Conservation (phyloP, 1,284 basidiomycete species). For the Amylostereum areolatum region DNA sequence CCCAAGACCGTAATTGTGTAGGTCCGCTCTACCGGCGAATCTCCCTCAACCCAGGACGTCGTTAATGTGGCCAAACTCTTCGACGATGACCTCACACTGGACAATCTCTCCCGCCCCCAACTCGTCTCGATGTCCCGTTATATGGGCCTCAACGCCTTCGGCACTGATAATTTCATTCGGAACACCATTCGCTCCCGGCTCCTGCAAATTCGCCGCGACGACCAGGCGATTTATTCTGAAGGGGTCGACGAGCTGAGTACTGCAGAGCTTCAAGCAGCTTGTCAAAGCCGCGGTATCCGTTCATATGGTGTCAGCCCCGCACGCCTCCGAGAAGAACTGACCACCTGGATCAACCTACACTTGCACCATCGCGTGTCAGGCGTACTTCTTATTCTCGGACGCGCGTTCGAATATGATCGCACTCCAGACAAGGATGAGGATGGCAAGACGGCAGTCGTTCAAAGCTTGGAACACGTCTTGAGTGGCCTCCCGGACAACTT, state of each 20-base stretch:
- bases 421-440: constrained; percentile 69
- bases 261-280: constrained; percentile 87
- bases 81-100: constrained; percentile 95
- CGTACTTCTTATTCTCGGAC: constrained; percentile 86
- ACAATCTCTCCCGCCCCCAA: constrained; percentile 96
- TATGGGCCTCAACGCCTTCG: constrained; percentile 98
- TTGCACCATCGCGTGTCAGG: constrained; percentile 87
- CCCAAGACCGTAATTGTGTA: constrained; percentile 19
- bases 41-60: constrained; percentile 83
- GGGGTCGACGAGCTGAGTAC: constrained; percentile 89
- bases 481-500: constrained; percentile 93
- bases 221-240: constrained; percentile 88
- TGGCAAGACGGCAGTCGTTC: constrained; percentile 70
- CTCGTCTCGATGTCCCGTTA: constrained; percentile 96
- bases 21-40: constrained; percentile 94
- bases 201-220: constrained; percentile 83
- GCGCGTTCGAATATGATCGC: constrained; percentile 92
- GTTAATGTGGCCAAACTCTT: constrained; percentile 96
- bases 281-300: constrained; percentile 91
- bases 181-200: constrained; percentile 88
- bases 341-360: constrained; percentile 93
- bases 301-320: constrained; percentile 82
- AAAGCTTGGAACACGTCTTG: constrained; percentile 85
- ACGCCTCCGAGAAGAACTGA: constrained; percentile 81
- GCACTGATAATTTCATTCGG: constrained; percentile 97